A percentile compares a stretch with the other conserved stretches of the same genome.
phyloP scores from a whole-genome alignment of 2,329 filamentous ascomycete genomes.

The Colletotrichum falcatum region DNA sequence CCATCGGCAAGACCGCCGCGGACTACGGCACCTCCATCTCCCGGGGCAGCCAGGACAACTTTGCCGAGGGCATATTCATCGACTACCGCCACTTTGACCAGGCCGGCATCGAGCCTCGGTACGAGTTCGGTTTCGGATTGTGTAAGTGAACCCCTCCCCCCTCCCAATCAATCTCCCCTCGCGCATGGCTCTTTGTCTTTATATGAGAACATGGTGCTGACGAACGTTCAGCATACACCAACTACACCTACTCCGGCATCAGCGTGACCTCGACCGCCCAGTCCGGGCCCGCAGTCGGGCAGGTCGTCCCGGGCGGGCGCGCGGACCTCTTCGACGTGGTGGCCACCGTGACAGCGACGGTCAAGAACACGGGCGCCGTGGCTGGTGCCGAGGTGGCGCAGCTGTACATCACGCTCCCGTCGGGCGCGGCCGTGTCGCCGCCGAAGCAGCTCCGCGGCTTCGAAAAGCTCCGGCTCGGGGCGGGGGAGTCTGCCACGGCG shows the following conservation, averaged over 20 bases:
- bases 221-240: constrained; percentile 69
- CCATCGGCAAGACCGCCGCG: constrained; percentile 59
- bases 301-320: constrained; percentile 57
- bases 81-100: constrained; percentile 75
- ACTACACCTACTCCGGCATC: constrained; percentile 70
- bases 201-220: not conserved
- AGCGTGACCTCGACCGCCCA: constrained; percentile 52
- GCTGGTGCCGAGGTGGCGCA: constrained; percentile 76
- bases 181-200: not conserved
- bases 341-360: constrained; percentile 65
- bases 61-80: constrained; percentile 69
- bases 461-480: constrained; percentile 67
- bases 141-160: constrained; percentile 50
- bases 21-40: constrained; percentile 59
- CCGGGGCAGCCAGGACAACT: constrained; percentile 60
- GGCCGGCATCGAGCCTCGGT: constrained; percentile 67
- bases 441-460: constrained; percentile 74
- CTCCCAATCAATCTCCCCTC: not conserved
- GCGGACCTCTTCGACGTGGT: constrained; percentile 60
- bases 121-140: constrained; percentile 74
- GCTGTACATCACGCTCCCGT: constrained; percentile 63
- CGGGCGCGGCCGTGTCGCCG: constrained; percentile 56
- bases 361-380: constrained; percentile 74
- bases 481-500: constrained; percentile 61
- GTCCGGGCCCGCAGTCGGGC: constrained; percentile 55